These are phyloP conservation scores for Neurospora sp. DNA, from an alignment of 495 filamentous ascomycete species.

Conservation along the genomic window DNA sequence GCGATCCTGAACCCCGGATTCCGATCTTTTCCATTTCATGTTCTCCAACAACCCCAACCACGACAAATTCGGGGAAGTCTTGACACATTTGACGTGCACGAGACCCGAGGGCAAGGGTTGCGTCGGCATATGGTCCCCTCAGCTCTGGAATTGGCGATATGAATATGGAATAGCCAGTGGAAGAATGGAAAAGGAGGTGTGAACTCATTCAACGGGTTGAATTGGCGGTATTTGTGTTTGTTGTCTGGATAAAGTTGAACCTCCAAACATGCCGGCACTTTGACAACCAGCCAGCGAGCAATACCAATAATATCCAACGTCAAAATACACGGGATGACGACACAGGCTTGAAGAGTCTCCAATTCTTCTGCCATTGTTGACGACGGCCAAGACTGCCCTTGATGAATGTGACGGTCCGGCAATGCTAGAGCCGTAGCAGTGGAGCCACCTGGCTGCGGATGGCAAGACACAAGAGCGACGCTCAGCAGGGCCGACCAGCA, in stretches of 20 bases:
- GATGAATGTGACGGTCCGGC: neutral
- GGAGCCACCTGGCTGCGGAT: neutral
- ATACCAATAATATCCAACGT: neutral
- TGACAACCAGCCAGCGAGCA: neutral
- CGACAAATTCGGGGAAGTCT: neutral
- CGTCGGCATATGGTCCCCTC: neutral
- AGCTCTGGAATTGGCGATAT: neutral
- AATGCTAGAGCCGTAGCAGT: neutral
- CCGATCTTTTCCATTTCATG: neutral
- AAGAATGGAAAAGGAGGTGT: neutral
- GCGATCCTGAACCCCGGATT: neutral
- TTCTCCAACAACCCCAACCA: neutral
- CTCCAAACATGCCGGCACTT: neutral
- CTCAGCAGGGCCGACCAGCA: neutral
- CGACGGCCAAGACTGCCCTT: neutral
- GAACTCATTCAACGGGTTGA: neutral
- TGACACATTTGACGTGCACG: neutral
- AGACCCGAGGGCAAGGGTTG: neutral
- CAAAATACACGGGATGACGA: neutral
- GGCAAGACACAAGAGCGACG: neutral
- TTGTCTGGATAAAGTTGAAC: neutral
- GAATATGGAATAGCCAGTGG: neutral
- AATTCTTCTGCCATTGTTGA: neutral
- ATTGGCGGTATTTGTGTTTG: neutral
- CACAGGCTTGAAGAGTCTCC: neutral